A percentile compares a stretch with the other conserved stretches of the same genome.
Conservation (phyloP, 352 stramenopile species). For the Globisporangium megalacanthum region DNA sequence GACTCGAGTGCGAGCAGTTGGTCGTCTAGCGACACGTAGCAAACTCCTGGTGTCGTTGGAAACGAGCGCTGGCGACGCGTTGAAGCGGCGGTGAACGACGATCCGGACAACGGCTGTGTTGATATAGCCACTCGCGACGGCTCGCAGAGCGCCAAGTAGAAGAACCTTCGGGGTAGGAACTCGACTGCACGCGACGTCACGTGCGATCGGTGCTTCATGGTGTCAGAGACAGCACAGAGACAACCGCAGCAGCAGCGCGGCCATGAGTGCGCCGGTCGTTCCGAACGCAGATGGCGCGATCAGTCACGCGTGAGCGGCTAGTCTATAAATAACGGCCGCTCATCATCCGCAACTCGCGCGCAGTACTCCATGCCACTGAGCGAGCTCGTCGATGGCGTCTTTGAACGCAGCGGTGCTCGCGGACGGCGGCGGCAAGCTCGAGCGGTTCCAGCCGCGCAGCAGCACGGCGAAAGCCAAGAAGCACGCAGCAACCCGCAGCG, state of each 20-base stretch:
- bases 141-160: constrained; percentile 42
- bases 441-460: not conserved
- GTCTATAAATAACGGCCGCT: not conserved
- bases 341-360: not conserved
- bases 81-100: not conserved
- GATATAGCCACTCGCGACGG: constrained; percentile 16
- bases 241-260: not conserved
- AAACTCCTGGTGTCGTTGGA: constrained; percentile 28
- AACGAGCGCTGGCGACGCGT: constrained; percentile 9
- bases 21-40: constrained; percentile 41
- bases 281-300: not conserved
- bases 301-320: not conserved
- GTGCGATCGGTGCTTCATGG: constrained; percentile 45
- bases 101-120: not conserved
- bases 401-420: not conserved
- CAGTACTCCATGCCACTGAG: not conserved
- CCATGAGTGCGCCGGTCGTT: constrained; percentile 1
- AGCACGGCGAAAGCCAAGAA: not conserved
- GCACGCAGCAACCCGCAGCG: not conserved
- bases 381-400: not conserved
- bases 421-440: not conserved
- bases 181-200: constrained; percentile 41
- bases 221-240: not conserved
- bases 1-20: constrained; percentile 14
- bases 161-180: constrained; percentile 50